phyloP scores from a whole-genome alignment of 2,329 filamentous ascomycete genomes.

The Aspergillus phoenicis region DNA sequence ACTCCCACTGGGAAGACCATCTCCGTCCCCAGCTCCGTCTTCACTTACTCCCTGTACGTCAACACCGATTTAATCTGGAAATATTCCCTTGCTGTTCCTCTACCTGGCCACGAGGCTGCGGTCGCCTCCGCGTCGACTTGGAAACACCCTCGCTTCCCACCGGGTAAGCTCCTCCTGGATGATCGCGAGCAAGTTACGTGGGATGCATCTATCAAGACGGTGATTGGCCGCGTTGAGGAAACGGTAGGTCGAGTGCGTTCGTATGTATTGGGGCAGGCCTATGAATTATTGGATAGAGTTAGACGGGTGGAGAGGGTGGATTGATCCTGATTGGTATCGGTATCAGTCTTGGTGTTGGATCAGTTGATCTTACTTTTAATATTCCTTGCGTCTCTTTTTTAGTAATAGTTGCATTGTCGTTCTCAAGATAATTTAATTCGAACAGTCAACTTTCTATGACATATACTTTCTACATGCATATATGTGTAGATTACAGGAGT shows the following conservation, averaged over 20 bases:
- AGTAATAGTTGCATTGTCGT: too few relatives aligned
- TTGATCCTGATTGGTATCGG: conserved; percentile 1
- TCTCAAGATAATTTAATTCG: too few relatives aligned
- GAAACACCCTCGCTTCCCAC: conserved; percentile 26
- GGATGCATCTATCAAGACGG: conserved; percentile 24
- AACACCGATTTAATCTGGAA: conserved; percentile 80
- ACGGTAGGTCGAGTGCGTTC: conserved; percentile 14
- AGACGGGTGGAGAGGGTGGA: conserved; percentile 24
- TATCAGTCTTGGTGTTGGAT: too few relatives aligned
- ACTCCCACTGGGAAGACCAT: conserved; percentile 13
- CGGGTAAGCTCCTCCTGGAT: conserved; percentile 39
- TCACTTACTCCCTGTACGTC: conserved; percentile 81
- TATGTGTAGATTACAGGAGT: too few relatives aligned
- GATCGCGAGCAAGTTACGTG: conserved; percentile 21
- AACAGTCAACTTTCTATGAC: too few relatives aligned
- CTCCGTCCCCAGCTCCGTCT: conserved; percentile 54
- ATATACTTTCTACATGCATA: too few relatives aligned
- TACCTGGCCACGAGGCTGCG: conserved; percentile 19
- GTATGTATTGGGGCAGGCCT: conserved; percentile 15
- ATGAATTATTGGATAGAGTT: conserved; percentile 21
- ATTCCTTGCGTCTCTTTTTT: too few relatives aligned
- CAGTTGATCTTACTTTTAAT: too few relatives aligned
- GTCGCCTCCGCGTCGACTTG: conserved; percentile 6
- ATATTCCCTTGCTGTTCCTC: conserved; percentile 44
- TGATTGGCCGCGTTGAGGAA: conserved; percentile 26